A percentile compares a stretch with the other conserved stretches of the same genome.
These are phyloP conservation scores for Solanum tarijense DNA, from an alignment of 257 asterid species.

Conservation along the genomic window DNA sequence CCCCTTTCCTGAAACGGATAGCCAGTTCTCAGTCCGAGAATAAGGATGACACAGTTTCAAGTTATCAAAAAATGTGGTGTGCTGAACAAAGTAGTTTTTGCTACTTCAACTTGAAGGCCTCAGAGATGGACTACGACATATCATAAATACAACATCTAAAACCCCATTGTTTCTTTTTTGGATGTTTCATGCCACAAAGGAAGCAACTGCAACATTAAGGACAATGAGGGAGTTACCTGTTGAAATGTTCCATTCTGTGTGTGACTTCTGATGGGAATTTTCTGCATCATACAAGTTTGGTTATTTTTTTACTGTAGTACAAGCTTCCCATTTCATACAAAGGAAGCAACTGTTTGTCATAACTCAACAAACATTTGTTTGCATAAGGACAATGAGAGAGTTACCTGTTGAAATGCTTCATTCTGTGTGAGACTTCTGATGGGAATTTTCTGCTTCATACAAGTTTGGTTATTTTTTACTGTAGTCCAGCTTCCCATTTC, in stretches of 20 bases:
- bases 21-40: constrained; percentile 7
- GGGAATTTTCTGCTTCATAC: constrained; percentile 20
- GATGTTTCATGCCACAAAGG: not conserved
- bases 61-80: not conserved
- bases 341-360: not conserved
- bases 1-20: constrained; percentile 27
- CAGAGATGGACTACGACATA: not conserved
- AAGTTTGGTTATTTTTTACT: constrained; percentile 34
- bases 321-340: constrained; percentile 29
- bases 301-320: constrained; percentile 59
- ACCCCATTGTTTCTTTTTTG: not conserved
- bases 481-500: constrained; percentile 62
- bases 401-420: constrained; percentile 35
- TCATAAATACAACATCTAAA: not conserved
- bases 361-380: not conserved
- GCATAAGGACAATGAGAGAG: not conserved
- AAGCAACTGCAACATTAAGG: not conserved
- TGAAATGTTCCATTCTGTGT: constrained; percentile 23
- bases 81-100: not conserved
- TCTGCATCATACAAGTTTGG: constrained; percentile 20
- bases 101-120: not conserved
- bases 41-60: not conserved
- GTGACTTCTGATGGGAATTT: constrained; percentile 19
- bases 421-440: constrained; percentile 23
- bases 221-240: constrained; percentile 27